Evolutionary conservation across 805 yeast genomes (phyloP), one percentile per base, ranked within the genome.

Genomic region (Candida piceae): DNA sequence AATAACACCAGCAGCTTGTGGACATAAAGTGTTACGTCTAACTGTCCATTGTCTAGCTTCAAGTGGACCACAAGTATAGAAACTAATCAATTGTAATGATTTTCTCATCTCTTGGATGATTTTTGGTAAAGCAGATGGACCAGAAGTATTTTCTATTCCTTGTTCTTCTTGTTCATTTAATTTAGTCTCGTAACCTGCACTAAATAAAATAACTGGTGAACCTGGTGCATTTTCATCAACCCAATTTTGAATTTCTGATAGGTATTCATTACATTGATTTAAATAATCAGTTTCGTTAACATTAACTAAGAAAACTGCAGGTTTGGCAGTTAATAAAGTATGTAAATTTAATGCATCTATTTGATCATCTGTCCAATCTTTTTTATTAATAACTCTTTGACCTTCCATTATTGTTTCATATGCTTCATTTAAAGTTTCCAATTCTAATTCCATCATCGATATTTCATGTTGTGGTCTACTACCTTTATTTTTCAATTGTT

Each of bases 11-110:
- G 98, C 98, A 31, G 98, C 97, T 57, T 84, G 88, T n/a, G 98
- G 98, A 36, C 97, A 97, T 52, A 85, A 81, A 32, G 90, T 84
- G 52, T 94, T 94, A 50, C 72, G 70, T 66, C 97, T 79, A 46
- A 93, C 79, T 24, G 98, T 93, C 98, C 98, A 93, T 66, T 94
- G 97, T 63, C 97, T 83, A 34, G 89, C 95, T 69, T 93, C 98
- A 45, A 85, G 86, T 29, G 95, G 84, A 51, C 98, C 98, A 59
- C 93, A 82, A 24, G 98, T 93, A 76, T 87, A 93, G 72, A 82
- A 93, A 36, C 96, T 87, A 49, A 89, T 88, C 62, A 93, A 78
- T 49, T 84, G 83, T 42, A 89, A 72, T 44, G 86, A 80, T 48
- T 76, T 69, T 70, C 97, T 83, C 97, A 90, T 89, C 47, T 85